Conservation (phyloP, 179 eudicot genomes). For the Carnegiea gigantea region DNA sequence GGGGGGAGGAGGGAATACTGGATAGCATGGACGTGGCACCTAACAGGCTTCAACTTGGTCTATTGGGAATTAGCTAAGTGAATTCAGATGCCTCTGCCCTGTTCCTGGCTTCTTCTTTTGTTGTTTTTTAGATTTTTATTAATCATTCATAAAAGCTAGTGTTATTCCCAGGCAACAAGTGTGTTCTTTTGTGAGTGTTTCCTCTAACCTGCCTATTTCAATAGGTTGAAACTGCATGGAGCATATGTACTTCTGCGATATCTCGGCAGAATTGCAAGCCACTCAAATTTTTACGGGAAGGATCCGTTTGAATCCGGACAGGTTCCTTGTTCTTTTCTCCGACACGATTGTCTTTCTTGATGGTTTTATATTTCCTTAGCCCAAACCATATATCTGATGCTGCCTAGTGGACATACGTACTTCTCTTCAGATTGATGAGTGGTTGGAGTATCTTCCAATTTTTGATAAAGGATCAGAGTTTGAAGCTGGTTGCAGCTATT, state of each 20-base stretch:
- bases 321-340: conserved; percentile 39
- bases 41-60: background rate
- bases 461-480: conserved; percentile 79
- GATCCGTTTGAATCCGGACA: conserved; percentile 56
- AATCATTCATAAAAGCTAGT: background rate
- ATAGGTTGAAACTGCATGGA: conserved; percentile 51
- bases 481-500: conserved; percentile 74
- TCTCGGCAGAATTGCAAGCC: conserved; percentile 53
- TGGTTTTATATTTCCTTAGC: background rate
- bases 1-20: background rate
- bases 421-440: conserved; percentile 64
- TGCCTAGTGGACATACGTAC: background rate
- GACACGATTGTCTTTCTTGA: background rate
- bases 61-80: background rate
- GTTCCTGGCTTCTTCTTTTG: background rate
- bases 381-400: conserved; percentile 9
- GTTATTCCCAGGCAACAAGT: too few species aligned
- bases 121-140: background rate
- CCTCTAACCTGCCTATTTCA: background rate
- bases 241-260: conserved; percentile 57
- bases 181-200: background rate
- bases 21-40: background rate
- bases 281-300: conserved; percentile 46
- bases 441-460: conserved; percentile 72
- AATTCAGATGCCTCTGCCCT: background rate